Base-by-base conservation (phyloP, 139 green algal species). In the Volvox reticuliferus region DNA sequence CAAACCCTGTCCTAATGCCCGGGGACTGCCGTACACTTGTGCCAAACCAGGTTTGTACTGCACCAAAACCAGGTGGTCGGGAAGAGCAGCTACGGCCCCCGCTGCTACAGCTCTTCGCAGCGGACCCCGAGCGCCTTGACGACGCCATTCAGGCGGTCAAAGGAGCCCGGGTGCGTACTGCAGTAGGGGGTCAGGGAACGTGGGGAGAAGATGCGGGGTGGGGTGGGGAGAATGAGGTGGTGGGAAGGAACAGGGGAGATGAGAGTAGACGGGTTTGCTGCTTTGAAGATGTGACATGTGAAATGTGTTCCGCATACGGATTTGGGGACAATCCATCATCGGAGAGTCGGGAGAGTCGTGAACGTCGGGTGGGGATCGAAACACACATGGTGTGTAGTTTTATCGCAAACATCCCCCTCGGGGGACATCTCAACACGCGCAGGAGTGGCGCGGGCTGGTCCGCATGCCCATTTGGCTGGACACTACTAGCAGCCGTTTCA, bases 101-200 rank as follows among this genome's bases (percentile, higher is more conserved):
- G 20, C 82, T 92, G 82, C 82, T 73, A 76, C 89, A 68, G 78
- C 90, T 93, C 21, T 93, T 93, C 65, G 84, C 32, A 28, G 33
- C n/a, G 50, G 90, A 93, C 20, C 85, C 78, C 9, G 78, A 18
- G 20, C 37, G 65, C 20, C 67, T 93, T 63, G n/a, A 91, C 50
- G 90, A 88, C 12, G 55, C 91, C 55, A 30, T 93, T 67, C 35
- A 32, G 26, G 85, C 77, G 16, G 77, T 88, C 67, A 13, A 37
- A 0, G 73, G 21, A 28, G 68, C 20, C 22, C 12, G 22, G 22
- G 61, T 21, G 2, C 1, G 81, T 55, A 9, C 35, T 30, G 12
- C 17, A 14, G 22, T 3, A 79, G 28, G 19, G 19, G 12, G 73
- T 6, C 14, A n/a, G 33, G 73, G 16, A 32, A 44, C n/a, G 73